Evolutionary conservation across 371 early-diverging fungal species (phyloP), one percentile per base, ranked within the genome.

Genomic region (Apophysomyces variabilis): DNA sequence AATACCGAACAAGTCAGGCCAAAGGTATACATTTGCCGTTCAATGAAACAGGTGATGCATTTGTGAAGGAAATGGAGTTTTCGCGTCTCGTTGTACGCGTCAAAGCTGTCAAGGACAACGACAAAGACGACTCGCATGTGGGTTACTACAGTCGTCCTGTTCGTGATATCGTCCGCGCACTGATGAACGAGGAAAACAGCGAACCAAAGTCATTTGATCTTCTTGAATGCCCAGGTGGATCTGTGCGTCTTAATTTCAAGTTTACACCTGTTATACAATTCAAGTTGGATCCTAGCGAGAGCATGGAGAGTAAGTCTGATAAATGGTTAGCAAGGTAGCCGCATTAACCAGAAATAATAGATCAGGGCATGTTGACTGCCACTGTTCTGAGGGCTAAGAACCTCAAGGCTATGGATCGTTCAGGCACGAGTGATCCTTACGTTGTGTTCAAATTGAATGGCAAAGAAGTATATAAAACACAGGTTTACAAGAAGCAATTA

Each of bases 401-500:
- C 16, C 65, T 82, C 44, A 64, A 72, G 38, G 82, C 77, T 26
- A 76, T 73, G 37, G 82, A 83, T 37, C 75, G 75, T 47, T 38
- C 70, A 14, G 91, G 92, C 4, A 80, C 83, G 1, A 90, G 90
- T 57, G 95, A 96, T 65, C 94, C 96, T 5, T 96, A 87, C 65
- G 77, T 88, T 14, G 74, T 84, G 16, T 86, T 94, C 57, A 68
- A 61, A 35, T 57, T 93, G 8, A 90, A 92, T 60, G 90, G 88
- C 39, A 85, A 87, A 66, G 90, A 91, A 68, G 87, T 89, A 21
- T 82, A 83, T 75, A 93, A 91, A 69, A 89, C 92, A 35, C 84
- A 90, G 59, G 87, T 86, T 36, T 66, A 90, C 64, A 89, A 93
- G 75, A 89, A 92, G 74, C 89, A 84, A 36, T 70, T 95, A 39